Conservation (phyloP, 1,284 basidiomycete genomes). For the Veloporphyrellus conicus region DNA sequence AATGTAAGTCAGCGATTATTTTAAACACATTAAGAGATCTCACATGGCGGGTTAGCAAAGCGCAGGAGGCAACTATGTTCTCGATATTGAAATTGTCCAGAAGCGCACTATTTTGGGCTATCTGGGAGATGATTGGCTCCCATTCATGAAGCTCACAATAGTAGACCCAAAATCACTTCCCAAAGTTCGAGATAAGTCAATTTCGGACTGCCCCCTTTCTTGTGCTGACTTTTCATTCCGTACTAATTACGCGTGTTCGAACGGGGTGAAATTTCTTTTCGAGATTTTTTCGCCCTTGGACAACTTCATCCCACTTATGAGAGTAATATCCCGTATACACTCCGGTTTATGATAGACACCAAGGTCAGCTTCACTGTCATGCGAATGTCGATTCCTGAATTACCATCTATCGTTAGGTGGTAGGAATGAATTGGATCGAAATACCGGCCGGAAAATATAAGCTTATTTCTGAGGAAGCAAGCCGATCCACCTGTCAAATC, state of each 20-base stretch:
- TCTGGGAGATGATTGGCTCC: constrained; percentile 68
- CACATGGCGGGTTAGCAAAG: constrained; percentile 27
- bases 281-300: constrained; percentile 55
- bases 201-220: neutral
- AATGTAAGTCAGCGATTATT: constrained; percentile 56
- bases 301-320: constrained; percentile 71
- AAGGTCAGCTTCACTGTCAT: constrained; percentile 48
- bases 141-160: constrained; percentile 82
- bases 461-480: constrained; percentile 51
- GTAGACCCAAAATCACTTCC: constrained; percentile 72
- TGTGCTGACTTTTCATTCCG: constrained; percentile 20
- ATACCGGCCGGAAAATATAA: constrained; percentile 77
- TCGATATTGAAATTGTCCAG: constrained; percentile 57
- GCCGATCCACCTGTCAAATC: constrained; percentile 80
- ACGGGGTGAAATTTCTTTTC: constrained; percentile 72
- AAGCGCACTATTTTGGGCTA: constrained; percentile 85
- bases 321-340: constrained; percentile 83
- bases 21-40: constrained; percentile 1
- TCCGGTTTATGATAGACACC: constrained; percentile 96
- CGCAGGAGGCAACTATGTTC: constrained; percentile 40
- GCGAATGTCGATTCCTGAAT: neutral
- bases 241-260: constrained; percentile 74
- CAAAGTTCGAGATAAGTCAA: constrained; percentile 83
- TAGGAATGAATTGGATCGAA: constrained; percentile 98
- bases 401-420: constrained; percentile 53